These are phyloP conservation scores for Fusarium sp. DNA, from an alignment of 2,329 filamentous ascomycete genomes.

Conservation along the genomic window DNA sequence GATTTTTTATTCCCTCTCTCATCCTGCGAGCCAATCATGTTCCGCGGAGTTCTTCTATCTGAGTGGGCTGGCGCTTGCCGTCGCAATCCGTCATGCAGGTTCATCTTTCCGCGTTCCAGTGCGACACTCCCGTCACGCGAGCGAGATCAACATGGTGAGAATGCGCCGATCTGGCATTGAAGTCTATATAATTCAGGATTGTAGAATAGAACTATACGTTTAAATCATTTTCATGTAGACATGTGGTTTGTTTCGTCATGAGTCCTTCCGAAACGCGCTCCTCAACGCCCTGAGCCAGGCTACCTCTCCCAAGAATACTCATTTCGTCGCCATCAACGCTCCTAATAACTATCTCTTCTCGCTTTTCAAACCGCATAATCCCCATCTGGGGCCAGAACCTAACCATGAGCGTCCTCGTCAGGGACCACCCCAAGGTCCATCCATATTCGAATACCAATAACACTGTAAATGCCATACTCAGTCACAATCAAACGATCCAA, in stretches of 20 bases:
- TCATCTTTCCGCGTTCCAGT: conserved; percentile 12
- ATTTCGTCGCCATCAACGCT: background rate
- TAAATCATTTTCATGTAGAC: conserved; percentile 2
- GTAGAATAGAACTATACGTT: background rate
- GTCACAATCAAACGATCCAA: conserved; percentile 17
- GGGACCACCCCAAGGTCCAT: too few species aligned
- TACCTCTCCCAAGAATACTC: conserved; percentile 8
- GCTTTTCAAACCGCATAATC: background rate
- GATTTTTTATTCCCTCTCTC: conserved; percentile 38
- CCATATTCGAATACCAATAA: conserved; percentile 19
- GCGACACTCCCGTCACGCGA: conserved; percentile 35
- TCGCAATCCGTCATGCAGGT: conserved; percentile 31
- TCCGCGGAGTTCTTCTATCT: conserved; percentile 9
- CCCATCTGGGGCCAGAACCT: background rate
- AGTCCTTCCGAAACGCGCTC: conserved; percentile 22
- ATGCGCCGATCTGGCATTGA: conserved; percentile 8
- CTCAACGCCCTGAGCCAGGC: conserved; percentile 28
- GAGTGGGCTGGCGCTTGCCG: conserved; percentile 16
- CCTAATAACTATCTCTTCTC: background rate
- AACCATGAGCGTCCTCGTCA: too few species aligned
- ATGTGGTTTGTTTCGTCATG: conserved; percentile 31
- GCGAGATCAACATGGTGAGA: conserved; percentile 11
- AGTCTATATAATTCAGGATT: background rate
- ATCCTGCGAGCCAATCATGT: conserved; percentile 31
- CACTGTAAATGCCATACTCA: conserved; percentile 29